These are phyloP conservation scores for Teunomyces kruisii DNA, from an alignment of 805 yeast genomes.

Conservation along the genomic window DNA sequence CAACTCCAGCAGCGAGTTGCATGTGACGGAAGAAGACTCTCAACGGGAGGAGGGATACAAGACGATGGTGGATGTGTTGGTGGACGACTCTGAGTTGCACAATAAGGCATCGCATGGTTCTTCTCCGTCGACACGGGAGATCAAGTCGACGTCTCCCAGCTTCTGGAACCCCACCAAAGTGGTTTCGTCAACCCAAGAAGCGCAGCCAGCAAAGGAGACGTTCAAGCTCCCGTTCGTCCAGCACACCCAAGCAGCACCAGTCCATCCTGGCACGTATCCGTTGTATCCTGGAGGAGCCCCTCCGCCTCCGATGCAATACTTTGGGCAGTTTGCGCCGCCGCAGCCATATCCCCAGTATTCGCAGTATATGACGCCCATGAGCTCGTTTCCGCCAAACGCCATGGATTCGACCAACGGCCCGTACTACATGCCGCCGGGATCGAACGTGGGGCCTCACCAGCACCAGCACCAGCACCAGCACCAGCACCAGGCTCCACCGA, in stretches of 20 bases:
- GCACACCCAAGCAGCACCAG: not conserved
- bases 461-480: too few relatives aligned
- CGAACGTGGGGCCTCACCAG: too few relatives aligned
- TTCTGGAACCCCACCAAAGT: not conserved
- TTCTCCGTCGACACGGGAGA: too few relatives aligned
- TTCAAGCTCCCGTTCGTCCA: slow-evolving; percentile 1
- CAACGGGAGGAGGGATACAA: slow-evolving; percentile 13
- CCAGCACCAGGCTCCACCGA: not conserved
- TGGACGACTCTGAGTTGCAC: slow-evolving; percentile 7
- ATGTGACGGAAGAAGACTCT: not conserved
- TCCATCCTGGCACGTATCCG: not conserved
- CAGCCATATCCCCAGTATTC: slow-evolving; percentile 7
- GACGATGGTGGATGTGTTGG: slow-evolving; percentile 19
- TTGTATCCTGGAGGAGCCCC: not conserved
- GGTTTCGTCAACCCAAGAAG: not conserved
- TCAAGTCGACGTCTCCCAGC: not conserved
- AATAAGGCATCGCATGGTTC: not conserved
- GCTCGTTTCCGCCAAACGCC: not conserved
- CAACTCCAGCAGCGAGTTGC: not conserved
- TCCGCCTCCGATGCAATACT: not conserved
- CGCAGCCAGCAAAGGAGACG: not conserved
- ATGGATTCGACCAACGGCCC: not conserved
- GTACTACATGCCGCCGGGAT: not conserved
- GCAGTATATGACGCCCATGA: slow-evolving; percentile 2
- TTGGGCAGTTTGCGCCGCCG: not conserved